Evolutionary conservation across 495 filamentous ascomycete species (phyloP), one percentile per base, ranked within the genome.

Genomic region (Platismatia glauca): DNA sequence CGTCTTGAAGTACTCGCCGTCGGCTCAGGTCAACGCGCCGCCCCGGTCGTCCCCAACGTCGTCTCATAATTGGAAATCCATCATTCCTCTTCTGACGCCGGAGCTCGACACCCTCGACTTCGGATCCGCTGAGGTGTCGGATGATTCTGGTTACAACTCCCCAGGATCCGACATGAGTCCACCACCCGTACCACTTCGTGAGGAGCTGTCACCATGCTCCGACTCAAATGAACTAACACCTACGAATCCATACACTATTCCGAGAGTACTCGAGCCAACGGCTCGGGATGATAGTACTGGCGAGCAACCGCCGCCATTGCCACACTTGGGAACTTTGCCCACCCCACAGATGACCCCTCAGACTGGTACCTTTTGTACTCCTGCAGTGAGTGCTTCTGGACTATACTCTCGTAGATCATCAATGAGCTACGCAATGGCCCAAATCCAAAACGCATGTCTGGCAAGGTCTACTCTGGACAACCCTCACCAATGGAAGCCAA

Each of bases 321-420:
- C 77, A 69, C 86, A 81, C 61, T 77, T 87, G 63, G 83, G 82
- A 65, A 82, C 88, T 59, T 77, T 92, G 65, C 90, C 88, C 16
- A 95, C 90, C 3, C 89, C 90, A 60, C 83, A 85, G 68, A 74
- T 93, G 74, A 92, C 90, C 22, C 90, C 91, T n/a, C 86, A 90
- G 69, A 79, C 81, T 39, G 81, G 81, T 66, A 81, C 82, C 73
- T 85, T 84, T 69, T 83, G 78, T 76, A 95, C 92, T 88, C 93
- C 93, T 89, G 91, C 92, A 77, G 92, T 80, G 89, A 87, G 89
- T 87, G 79, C 81, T 74, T 78, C 75, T 60, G 72, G 74, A 60
- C 76, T 75, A 41, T 77, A 70, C 71, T 78, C 73, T 72, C 78
- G 77, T 68, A 84, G 75, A 62, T 80, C 84, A 7, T 89, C 89